phyloP scores from a whole-genome alignment of 1,284 basidiomycete species.

The Athelia sp. region DNA sequence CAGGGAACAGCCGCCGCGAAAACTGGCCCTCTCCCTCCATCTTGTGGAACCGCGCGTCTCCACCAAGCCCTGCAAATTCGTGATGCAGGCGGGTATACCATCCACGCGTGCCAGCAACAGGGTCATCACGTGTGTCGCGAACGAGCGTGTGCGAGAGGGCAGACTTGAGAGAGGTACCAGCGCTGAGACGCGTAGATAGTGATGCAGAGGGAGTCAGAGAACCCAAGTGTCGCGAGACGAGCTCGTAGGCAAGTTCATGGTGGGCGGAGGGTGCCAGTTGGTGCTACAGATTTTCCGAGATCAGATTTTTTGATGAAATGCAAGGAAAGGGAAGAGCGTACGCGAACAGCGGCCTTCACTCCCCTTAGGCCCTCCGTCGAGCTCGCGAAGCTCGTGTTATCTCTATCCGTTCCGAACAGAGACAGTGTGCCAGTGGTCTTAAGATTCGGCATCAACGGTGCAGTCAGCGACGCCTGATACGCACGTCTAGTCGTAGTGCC shows the following conservation, averaged over 20 bases:
- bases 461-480: slow-evolving; percentile 63
- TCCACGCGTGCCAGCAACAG: slow-evolving; percentile 60
- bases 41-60: slow-evolving; percentile 72
- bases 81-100: slow-evolving; percentile 58
- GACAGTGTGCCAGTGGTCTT: slow-evolving; percentile 58
- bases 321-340: slow-evolving; percentile 35
- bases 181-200: too few relatives aligned
- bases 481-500: slow-evolving; percentile 88
- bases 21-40: slow-evolving; percentile 62
- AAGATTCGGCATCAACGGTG: slow-evolving; percentile 56
- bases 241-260: slow-evolving; percentile 82
- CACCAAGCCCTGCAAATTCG: slow-evolving; percentile 78
- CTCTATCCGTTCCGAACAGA: slow-evolving; percentile 60
- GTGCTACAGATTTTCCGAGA: neutral
- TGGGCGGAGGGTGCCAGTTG: neutral
- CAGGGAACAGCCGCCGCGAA: slow-evolving; percentile 52
- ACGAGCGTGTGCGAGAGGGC: slow-evolving; percentile 77
- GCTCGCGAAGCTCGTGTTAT: slow-evolving; percentile 68
- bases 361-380: slow-evolving; percentile 67
- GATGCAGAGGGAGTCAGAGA: slow-evolving; percentile 73
- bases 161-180: slow-evolving; percentile 80
- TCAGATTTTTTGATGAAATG: too few relatives aligned
- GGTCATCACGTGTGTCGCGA: slow-evolving; percentile 79
- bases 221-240: slow-evolving; percentile 70
- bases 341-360: slow-evolving; percentile 60